A percentile compares a stretch with the other conserved stretches of the same genome.
Conservation (phyloP, 2,329 filamentous ascomycete genomes). For the Bisporella sp. region DNA sequence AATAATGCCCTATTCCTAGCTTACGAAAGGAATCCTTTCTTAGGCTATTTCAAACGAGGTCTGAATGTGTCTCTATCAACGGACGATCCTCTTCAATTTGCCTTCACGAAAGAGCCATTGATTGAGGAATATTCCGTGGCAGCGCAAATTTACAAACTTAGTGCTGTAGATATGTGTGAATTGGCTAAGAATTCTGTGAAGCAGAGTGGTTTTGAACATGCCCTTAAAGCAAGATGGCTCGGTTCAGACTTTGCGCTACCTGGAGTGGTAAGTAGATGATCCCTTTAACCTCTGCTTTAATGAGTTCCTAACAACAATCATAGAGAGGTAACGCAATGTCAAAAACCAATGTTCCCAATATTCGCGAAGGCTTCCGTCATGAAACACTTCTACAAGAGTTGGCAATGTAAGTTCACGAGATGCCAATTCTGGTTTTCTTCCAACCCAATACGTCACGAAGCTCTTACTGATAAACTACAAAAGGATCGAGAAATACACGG, state of each 20-base stretch:
- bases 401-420: slow-evolving; percentile 57
- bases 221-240: slow-evolving; percentile 87
- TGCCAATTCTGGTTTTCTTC: background rate
- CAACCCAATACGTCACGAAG: background rate
- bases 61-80: slow-evolving; percentile 95
- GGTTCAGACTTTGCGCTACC: slow-evolving; percentile 70
- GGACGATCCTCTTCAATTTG: slow-evolving; percentile 94
- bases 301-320: too few relatives aligned
- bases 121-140: slow-evolving; percentile 98
- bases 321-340: slow-evolving; percentile 77
- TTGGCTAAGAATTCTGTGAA: slow-evolving; percentile 91
- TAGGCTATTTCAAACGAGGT: slow-evolving; percentile 90
- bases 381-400: slow-evolving; percentile 80
- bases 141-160: slow-evolving; percentile 97
- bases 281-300: too few relatives aligned
- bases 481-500: slow-evolving; percentile 29
- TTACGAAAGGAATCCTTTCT: slow-evolving; percentile 94
- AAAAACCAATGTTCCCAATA: slow-evolving; percentile 93
- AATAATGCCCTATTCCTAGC: slow-evolving; percentile 96
- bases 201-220: slow-evolving; percentile 88
- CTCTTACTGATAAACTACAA: slow-evolving; percentile 7
- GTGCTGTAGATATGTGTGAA: slow-evolving; percentile 97
- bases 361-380: slow-evolving; percentile 82
- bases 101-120: slow-evolving; percentile 94
- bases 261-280: slow-evolving; percentile 43